Conservation (phyloP, 2,329 filamentous ascomycete genomes). For the Pseudogymnoascus sp. region DNA sequence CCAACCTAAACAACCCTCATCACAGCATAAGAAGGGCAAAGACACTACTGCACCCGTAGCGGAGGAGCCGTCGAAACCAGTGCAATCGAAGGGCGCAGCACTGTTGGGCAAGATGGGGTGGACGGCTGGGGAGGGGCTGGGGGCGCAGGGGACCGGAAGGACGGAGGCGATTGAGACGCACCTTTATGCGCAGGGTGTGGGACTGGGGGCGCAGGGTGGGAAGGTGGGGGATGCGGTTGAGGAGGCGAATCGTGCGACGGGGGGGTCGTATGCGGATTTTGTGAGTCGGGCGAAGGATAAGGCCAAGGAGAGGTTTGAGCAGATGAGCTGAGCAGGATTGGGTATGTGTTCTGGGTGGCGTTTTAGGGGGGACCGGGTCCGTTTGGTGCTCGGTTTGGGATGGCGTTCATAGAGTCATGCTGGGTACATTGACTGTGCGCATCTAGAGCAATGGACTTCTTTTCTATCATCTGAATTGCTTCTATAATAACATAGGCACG, state of each 20-base stretch:
- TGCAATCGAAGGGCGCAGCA: conserved; percentile 55
- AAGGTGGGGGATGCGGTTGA: conserved; percentile 61
- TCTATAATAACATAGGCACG: not conserved
- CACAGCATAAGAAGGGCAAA: conserved; percentile 29
- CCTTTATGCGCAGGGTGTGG: conserved; percentile 61
- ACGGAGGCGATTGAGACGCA: conserved; percentile 58
- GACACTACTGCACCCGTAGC: conserved; percentile 21
- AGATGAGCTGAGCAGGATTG: conserved; percentile 31
- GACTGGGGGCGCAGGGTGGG: conserved; percentile 62
- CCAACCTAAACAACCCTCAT: conserved; percentile 48
- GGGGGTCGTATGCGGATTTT: conserved; percentile 54
- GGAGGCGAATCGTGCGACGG: conserved; percentile 55
- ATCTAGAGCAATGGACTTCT: not conserved
- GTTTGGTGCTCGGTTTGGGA: not conserved
- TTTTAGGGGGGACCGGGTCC: not conserved
- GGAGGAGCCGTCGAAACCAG: conserved; percentile 30
- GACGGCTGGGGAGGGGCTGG: conserved; percentile 57
- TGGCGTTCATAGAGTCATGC: not conserved
- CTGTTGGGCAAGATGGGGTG: conserved; percentile 69
- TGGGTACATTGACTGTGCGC: not conserved
- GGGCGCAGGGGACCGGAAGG: conserved; percentile 54
- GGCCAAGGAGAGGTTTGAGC: conserved; percentile 59
- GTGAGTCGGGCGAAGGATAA: conserved; percentile 58
- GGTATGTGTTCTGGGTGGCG: not conserved
- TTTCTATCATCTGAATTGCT: not conserved